Base-by-base conservation (phyloP, 1,284 basidiomycete genomes). In the Apiotrichum sp. region DNA sequence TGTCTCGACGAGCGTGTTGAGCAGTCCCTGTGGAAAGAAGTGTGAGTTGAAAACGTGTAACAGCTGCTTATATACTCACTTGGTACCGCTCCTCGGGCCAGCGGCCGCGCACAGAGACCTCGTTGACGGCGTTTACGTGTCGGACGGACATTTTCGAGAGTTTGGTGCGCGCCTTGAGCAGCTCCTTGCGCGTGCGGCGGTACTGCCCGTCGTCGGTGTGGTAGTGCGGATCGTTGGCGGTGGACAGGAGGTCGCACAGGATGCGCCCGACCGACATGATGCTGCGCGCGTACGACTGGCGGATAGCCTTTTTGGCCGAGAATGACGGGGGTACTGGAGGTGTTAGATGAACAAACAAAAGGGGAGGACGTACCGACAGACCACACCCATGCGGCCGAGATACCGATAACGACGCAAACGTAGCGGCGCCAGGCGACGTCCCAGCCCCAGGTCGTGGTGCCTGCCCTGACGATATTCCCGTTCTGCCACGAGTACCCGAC, bases 401-500 rank as follows among this genome's bases (percentile, higher is more conserved):
- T 73, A 13, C 70, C 70, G 38, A 74, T 71, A 16, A 70, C 56
- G 8, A 75, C 73, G 41, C 68, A 69, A 5, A 78, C 68, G 33
- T 78, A 74, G 2, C 80, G 69, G 1, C 76, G 62, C 79, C 79
- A 80, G 0, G 76, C 77, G 7, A 79, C 77, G 9, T 70, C 68
- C 72, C 75, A 80, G 0, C 80, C 80, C 64, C 71, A 74, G 6
- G 62, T 59, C 2, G 72, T 68, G 47, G 68, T 62, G 0, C 71
- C 70, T 43, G 77, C 29, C 63, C 73, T 54, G 62, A 68, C 36
- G 57, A 74, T 41, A 58, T 70, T 53, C 29, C 66, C 64, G 60
- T 74, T 68, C 61, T 76, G 61, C 52, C 71, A 74, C 11, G 72
- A 74, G 69, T 85, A 88, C 2, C 87, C 88, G 45, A 88, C 68